These are phyloP conservation scores for Trichoderma asperellum DNA, from an alignment of 2,329 filamentous ascomycete species.

Conservation along the genomic window DNA sequence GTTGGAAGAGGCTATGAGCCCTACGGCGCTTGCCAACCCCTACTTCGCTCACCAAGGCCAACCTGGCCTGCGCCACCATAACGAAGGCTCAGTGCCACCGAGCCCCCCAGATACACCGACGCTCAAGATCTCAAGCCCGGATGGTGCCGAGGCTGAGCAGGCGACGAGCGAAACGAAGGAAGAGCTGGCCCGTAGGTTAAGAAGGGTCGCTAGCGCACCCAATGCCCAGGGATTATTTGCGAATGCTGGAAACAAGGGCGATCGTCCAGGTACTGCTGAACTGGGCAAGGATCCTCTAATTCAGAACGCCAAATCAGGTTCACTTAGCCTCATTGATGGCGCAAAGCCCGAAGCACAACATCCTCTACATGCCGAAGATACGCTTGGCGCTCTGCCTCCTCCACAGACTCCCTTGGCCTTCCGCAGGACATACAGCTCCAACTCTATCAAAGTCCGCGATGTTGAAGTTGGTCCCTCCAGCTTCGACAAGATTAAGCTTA, in stretches of 20 bases:
- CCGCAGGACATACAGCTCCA: constrained; percentile 95
- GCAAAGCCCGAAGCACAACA: constrained; percentile 42
- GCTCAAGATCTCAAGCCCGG: constrained; percentile 71
- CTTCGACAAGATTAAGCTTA: constrained; percentile 99
- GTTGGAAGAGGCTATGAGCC: constrained; percentile 85
- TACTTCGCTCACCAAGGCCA: constrained; percentile 98
- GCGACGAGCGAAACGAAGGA: constrained; percentile 83
- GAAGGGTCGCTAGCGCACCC: constrained; percentile 92
- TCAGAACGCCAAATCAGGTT: constrained; percentile 51
- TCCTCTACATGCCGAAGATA: constrained; percentile 51
- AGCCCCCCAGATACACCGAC: constrained; percentile 90
- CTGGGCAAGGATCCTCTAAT: constrained; percentile 79
- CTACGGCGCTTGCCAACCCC: constrained; percentile 91
- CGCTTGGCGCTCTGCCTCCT: constrained; percentile 65
- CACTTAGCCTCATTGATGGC: constrained; percentile 43
- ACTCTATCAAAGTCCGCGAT: constrained; percentile 97
- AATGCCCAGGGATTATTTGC: constrained; percentile 93
- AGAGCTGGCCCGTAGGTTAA: constrained; percentile 88
- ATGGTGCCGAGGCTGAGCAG: constrained; percentile 66
- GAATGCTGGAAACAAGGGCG: constrained; percentile 50
- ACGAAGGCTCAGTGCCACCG: constrained; percentile 88
- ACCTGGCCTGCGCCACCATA: constrained; percentile 90
- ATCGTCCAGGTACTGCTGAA: constrained; percentile 82
- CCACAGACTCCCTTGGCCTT: constrained; percentile 74
- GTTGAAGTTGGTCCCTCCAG: constrained; percentile 94